Evolutionary conservation across 805 yeast species (phyloP), one percentile per base, ranked within the genome.

Genomic region (Kodamaea jinghongensis): DNA sequence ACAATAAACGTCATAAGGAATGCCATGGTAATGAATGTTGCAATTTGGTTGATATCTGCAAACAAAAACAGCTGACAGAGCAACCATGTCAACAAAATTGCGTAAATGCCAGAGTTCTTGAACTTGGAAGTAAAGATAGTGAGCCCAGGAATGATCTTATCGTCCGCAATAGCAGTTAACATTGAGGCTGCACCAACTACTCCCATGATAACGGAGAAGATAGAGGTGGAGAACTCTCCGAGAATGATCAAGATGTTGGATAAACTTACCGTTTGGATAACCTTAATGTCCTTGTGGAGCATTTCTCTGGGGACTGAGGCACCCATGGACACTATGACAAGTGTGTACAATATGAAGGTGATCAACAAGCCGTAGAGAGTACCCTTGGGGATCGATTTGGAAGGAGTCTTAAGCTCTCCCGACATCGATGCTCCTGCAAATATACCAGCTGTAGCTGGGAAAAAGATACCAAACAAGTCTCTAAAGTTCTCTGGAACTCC

Each of bases 341-440:
- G 49, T 0, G 84, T 67, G 54, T 93, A 93, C 38, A 87, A 77
- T 2, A 73, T 49, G 55, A 93, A 89, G 0, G 98, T 90, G 28
- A 88, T 63, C 3, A 79, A 49, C 6, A 91, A 65, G 0, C 98
- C 99, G 70, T 81, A 78, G 17, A 93, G 61, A 0, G 99, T 93
- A n/a, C 99, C 99, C 44, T 75, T 73, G 0, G 99, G 99, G 33
- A 93, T 93, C 1, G 95, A 79, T 52, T 76, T 79, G 0, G 96
- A 87, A 0, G 99, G 99, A 40, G 76, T 80, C 41, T 76, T 67
- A 46, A 93, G 71, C 51, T 89, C 96, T 13, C 99, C 98, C 29
- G 96, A 88, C 99, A 93, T 93, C 16, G 96, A 86, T 2, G 99
- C 97, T 12, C 99, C 99, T 2, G 99, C 98, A 61, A 93, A 83